These are phyloP conservation scores for Fraxinus pennsylvanica DNA, from an alignment of 257 asterid genomes.

Conservation along the genomic window DNA sequence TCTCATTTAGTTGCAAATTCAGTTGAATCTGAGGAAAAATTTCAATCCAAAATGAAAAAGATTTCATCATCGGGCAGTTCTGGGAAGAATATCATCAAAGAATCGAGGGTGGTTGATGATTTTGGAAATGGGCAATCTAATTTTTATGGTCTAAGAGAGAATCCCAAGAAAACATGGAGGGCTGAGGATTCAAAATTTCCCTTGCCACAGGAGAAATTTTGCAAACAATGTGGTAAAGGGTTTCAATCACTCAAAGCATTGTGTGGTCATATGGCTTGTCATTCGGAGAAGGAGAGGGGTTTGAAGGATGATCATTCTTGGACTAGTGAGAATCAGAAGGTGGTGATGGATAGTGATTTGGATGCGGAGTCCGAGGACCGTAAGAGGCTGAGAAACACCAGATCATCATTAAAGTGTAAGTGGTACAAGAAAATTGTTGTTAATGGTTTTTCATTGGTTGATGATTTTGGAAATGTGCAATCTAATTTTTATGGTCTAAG, in stretches of 20 bases:
- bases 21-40: conserved; percentile 43
- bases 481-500: no score
- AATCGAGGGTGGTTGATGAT: conserved; percentile 34
- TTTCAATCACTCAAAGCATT: no score
- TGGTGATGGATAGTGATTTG: conserved; percentile 50
- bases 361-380: conserved; percentile 46
- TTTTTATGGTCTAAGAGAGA: conserved; percentile 70
- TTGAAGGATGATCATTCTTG: no score
- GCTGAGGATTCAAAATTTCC: conserved; percentile 51
- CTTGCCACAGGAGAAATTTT: conserved; percentile 51
- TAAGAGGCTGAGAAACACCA: conserved; percentile 42
- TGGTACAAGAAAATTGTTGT: conserved; percentile 51
- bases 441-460: conserved; percentile 51
- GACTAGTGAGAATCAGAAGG: no score
- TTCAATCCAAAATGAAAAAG: conserved; percentile 32
- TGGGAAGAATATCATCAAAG: conserved; percentile 25
- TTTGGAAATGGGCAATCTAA: conserved; percentile 42
- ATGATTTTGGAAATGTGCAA: no score
- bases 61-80: conserved; percentile 26
- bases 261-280: no score
- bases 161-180: conserved; percentile 89
- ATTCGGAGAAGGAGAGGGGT: no score
- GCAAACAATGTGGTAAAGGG: conserved; percentile 45
- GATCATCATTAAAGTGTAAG: conserved; percentile 40
- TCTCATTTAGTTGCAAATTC: conserved; percentile 42